A percentile compares a stretch with the other conserved stretches of the same genome.
These are phyloP conservation scores for Colletotrichum sp. DNA, from an alignment of 2,329 filamentous ascomycete genomes.

Conservation along the genomic window DNA sequence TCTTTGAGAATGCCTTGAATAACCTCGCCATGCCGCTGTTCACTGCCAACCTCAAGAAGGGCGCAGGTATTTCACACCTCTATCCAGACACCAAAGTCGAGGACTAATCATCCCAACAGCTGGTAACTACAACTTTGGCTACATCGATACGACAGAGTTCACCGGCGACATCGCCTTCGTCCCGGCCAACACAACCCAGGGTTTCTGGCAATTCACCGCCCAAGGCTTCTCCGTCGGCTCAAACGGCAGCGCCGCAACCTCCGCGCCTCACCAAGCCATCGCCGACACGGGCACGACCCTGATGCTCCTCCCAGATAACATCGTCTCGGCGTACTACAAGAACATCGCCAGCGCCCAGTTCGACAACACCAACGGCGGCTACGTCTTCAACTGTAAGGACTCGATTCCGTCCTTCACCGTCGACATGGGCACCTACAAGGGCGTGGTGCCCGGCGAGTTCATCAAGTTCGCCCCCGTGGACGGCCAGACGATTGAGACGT, in stretches of 20 bases:
- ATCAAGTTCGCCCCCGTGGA: conserved; percentile 40
- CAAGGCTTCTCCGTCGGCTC: conserved; percentile 58
- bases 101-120: conserved; percentile 16
- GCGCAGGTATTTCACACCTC: conserved; percentile 30
- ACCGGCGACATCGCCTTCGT: conserved; percentile 63
- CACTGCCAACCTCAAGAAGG: conserved; percentile 37
- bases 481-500: conserved; percentile 10
- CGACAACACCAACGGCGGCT: conserved; percentile 54
- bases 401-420: conserved; percentile 49
- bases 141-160: conserved; percentile 62
- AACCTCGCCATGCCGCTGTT: conserved; percentile 34
- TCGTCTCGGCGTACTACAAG: conserved; percentile 65
- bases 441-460: conserved; percentile 39
- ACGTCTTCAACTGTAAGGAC: conserved; percentile 61
- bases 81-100: not conserved
- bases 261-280: conserved; percentile 50
- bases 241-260: conserved; percentile 5
- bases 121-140: conserved; percentile 41
- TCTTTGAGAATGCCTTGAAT: conserved; percentile 40
- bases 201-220: conserved; percentile 69
- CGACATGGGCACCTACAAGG: conserved; percentile 37
- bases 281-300: conserved; percentile 76
- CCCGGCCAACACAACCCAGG: conserved; percentile 58
- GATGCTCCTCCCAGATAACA: conserved; percentile 58
- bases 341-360: conserved; percentile 57